These are phyloP conservation scores for Penstemon davidsonii DNA, from an alignment of 257 asterid genomes.

Conservation along the genomic window DNA sequence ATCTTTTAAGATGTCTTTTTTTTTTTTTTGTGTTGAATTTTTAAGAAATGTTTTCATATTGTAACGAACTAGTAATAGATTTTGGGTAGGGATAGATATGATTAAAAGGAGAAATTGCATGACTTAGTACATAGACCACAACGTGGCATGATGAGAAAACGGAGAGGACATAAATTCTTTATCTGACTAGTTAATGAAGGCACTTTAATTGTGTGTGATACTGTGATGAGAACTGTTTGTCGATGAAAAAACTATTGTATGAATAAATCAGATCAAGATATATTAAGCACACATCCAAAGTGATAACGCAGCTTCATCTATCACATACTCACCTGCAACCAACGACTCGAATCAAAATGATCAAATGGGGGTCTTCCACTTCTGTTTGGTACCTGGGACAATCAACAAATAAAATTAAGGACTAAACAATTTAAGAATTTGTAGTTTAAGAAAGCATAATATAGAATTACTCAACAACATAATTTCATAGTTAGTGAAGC, in stretches of 20 bases:
- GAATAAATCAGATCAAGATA: conserved; percentile 20
- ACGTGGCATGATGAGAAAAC: too few species aligned
- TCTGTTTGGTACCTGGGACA: conserved; percentile 75
- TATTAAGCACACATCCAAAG: conserved; percentile 13
- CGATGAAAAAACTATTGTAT: conserved; percentile 8
- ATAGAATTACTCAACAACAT: background rate
- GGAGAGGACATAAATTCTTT: too few species aligned
- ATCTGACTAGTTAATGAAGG: background rate
- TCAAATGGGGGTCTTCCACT: conserved; percentile 86
- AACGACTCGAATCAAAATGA: conserved; percentile 82
- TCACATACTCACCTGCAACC: conserved; percentile 72
- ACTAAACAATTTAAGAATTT: conserved; percentile 19
- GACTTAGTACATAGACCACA: too few species aligned
- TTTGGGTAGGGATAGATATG: too few species aligned
- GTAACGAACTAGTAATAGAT: too few species aligned
- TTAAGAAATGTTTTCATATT: too few species aligned
- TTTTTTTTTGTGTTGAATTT: too few species aligned
- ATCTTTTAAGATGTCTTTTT: too few species aligned
- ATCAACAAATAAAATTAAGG: conserved; percentile 26
- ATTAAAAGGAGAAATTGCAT: too few species aligned
- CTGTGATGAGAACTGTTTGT: conserved; percentile 18
- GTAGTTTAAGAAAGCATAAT: conserved; percentile 11
- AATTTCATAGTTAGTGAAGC: conserved; percentile 14
- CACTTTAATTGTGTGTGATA: background rate
- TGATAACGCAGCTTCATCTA: conserved; percentile 23